phyloP scores from a whole-genome alignment of 2,329 filamentous ascomycete genomes.

The Zymoseptoria passerinii region DNA sequence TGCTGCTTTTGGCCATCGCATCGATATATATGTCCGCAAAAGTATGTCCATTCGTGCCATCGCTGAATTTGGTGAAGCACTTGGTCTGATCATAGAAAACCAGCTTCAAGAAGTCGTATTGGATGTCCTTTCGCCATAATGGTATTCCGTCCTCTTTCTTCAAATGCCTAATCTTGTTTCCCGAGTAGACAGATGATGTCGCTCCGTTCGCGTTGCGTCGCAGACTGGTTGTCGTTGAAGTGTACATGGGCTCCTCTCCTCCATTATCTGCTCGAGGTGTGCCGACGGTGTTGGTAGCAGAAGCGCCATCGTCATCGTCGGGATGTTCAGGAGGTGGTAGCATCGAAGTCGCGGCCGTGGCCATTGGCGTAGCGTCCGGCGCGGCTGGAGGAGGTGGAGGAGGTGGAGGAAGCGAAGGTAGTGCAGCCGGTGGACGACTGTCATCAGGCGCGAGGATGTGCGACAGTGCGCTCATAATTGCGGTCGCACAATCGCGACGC shows the following conservation, averaged over 20 bases:
- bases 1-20: conserved; percentile 96
- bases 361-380: conserved; percentile 1
- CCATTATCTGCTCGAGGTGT: conserved; percentile 6
- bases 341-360: conserved; percentile 5
- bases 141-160: conserved; percentile 87
- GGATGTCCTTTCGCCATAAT: conserved; percentile 78
- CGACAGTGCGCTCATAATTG: conserved; percentile 8
- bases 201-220: conserved; percentile 57
- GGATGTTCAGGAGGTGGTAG: conserved; percentile 12
- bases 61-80: conserved; percentile 90
- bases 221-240: conserved; percentile 44
- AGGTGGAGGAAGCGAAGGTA: neutral
- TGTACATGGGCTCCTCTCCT: conserved; percentile 32
- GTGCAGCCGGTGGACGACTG: neutral
- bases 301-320: conserved; percentile 10
- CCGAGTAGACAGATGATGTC: conserved; percentile 58
- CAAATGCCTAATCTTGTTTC: conserved; percentile 71
- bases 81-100: conserved; percentile 67
- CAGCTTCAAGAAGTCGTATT: conserved; percentile 73
- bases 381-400: conserved; percentile 9
- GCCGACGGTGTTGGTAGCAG: neutral
- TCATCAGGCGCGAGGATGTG: conserved; percentile 6
- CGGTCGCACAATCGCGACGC: neutral
- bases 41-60: conserved; percentile 60
- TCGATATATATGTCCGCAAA: conserved; percentile 98